A percentile compares a stretch with the other conserved stretches of the same genome.
phyloP scores from a whole-genome alignment of 495 filamentous ascomycete genomes.

The Darksidea phi region DNA sequence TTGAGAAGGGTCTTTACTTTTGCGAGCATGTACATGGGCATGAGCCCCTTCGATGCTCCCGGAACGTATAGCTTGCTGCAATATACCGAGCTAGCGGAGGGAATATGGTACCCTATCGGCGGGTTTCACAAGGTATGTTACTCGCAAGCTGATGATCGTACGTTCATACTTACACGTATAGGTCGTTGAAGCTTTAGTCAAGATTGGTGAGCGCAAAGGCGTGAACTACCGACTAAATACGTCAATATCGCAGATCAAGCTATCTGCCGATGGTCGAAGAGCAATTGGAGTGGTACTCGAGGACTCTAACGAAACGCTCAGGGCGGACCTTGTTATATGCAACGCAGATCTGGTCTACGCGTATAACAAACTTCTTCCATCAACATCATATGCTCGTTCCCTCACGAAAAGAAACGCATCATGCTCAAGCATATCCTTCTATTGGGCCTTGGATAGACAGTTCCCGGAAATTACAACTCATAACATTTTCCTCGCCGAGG shows the following conservation, averaged over 20 bases:
- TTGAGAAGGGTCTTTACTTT: constrained; percentile 68
- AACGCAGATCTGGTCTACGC: constrained; percentile 71
- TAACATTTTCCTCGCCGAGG: constrained; percentile 71
- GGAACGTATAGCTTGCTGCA: constrained; percentile 70
- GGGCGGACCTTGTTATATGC: constrained; percentile 61
- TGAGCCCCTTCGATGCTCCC: constrained; percentile 70
- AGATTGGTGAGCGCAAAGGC: constrained; percentile 55
- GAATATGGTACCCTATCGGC: constrained; percentile 70
- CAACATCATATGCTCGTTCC: constrained; percentile 47
- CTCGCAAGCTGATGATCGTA: not conserved
- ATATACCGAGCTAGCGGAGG: constrained; percentile 69
- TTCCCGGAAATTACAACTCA: constrained; percentile 62
- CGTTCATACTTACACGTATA: constrained; percentile 8
- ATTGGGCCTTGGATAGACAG: constrained; percentile 61
- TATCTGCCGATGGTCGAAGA: constrained; percentile 45
- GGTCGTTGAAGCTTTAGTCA: constrained; percentile 54
- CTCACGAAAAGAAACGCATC: constrained; percentile 53
- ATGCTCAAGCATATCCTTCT: constrained; percentile 72
- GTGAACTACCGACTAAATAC: constrained; percentile 58
- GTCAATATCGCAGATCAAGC: constrained; percentile 51
- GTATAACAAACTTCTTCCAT: constrained; percentile 62
- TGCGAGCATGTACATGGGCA: constrained; percentile 76
- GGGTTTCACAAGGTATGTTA: constrained; percentile 59
- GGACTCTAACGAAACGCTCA: constrained; percentile 51
- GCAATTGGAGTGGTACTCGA: constrained; percentile 56